phyloP scores from a whole-genome alignment of 2,329 filamentous ascomycete genomes.

The Didymellaceae sp. region DNA sequence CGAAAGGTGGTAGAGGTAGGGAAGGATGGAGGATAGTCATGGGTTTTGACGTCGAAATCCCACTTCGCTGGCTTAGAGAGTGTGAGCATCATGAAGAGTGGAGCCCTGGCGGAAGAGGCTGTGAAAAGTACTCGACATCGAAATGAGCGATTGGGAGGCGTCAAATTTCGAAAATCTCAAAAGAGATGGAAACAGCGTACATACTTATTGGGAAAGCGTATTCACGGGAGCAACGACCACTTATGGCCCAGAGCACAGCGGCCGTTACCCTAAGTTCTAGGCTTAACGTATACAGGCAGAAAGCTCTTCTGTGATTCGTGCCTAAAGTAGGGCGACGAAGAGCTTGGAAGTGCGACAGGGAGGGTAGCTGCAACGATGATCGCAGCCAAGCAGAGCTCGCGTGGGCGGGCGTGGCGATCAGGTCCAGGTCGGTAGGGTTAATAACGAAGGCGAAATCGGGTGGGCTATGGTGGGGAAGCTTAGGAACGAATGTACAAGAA shows the following conservation, averaged over 20 bases:
- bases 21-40: conserved; percentile 57
- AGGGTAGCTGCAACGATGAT: conserved; percentile 45
- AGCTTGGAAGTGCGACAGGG: conserved; percentile 36
- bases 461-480: conserved; percentile 39
- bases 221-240: conserved; percentile 46
- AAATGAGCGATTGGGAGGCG: conserved; percentile 40
- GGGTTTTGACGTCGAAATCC: conserved; percentile 56
- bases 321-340: conserved; percentile 41
- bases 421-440: conserved; percentile 35
- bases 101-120: conserved; percentile 24
- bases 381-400: conserved; percentile 45
- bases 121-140: conserved; percentile 40
- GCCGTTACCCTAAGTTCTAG: conserved; percentile 43
- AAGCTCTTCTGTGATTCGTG: conserved; percentile 44
- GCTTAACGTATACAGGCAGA: conserved; percentile 45
- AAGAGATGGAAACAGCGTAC: conserved; percentile 46
- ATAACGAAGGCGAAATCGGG: conserved; percentile 36
- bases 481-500: conserved; percentile 47
- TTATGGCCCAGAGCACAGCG: conserved; percentile 43
- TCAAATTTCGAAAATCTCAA: conserved; percentile 39
- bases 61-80: conserved; percentile 56
- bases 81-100: conserved; percentile 58
- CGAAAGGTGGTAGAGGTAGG: conserved; percentile 48
- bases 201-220: conserved; percentile 46
- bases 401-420: conserved; percentile 45